Evolutionary conservation across 192 early-diverging fungal species (phyloP).

Genomic region (Gryganskiella cystojenkinii): DNA sequence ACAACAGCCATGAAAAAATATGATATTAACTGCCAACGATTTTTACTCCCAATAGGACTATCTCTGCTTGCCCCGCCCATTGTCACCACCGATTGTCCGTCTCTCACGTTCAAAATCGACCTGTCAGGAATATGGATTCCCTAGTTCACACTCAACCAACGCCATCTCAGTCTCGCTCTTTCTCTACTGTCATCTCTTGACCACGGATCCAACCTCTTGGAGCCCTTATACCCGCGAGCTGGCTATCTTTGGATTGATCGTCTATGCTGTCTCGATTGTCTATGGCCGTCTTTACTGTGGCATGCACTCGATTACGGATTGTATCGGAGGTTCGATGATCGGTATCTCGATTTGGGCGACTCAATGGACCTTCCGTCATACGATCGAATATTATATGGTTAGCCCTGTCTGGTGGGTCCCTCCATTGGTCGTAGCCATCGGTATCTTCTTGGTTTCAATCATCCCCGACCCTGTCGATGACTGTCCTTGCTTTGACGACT

Average conservation of each 20-base stretch:
- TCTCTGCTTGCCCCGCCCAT: slow-evolving; percentile 86
- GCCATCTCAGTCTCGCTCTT: slow-evolving; percentile 78
- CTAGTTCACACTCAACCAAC: slow-evolving; percentile 90
- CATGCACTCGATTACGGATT: slow-evolving; percentile 82
- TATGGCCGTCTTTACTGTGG: slow-evolving; percentile 87
- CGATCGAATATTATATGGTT: slow-evolving; percentile 43
- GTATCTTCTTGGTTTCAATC: slow-evolving; percentile 52
- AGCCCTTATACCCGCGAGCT: slow-evolving; percentile 54
- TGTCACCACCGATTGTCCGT: slow-evolving; percentile 79
- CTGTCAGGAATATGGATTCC: slow-evolving; percentile 91
- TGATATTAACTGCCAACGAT: too few relatives aligned
- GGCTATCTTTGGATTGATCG: slow-evolving; percentile 44
- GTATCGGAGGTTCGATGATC: slow-evolving; percentile 71
- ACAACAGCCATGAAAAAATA: too few relatives aligned
- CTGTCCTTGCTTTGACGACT: slow-evolving; percentile 83
- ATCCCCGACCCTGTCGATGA: slow-evolving; percentile 74
- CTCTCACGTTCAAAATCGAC: slow-evolving; percentile 73
- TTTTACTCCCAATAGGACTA: slow-evolving; percentile 76
- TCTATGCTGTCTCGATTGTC: slow-evolving; percentile 73
- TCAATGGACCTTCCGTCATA: slow-evolving; percentile 63
- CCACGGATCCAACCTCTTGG: slow-evolving; percentile 51
- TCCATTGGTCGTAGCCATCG: slow-evolving; percentile 9
- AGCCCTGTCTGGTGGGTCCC: slow-evolving; percentile 52
- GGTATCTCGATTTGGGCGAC: slow-evolving; percentile 67
- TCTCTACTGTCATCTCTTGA: slow-evolving; percentile 58